Evolutionary conservation across 1,139 yeast genomes (phyloP).

Genomic region (Saccharomycopsis hybrid): DNA sequence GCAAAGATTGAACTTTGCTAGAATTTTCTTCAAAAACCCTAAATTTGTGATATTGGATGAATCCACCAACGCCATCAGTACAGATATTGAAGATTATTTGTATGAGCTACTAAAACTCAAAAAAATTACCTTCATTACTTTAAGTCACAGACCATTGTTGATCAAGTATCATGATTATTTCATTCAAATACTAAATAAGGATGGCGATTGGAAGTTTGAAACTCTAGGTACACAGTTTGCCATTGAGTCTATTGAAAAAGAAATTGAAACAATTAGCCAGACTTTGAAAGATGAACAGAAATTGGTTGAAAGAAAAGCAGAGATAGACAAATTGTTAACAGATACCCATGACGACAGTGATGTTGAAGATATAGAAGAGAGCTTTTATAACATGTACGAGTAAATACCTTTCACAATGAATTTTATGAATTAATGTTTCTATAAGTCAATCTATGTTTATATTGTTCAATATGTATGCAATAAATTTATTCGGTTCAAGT

Average conservation of each 20-base stretch:
- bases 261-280: conserved; percentile 52
- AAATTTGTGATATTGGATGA: conserved; percentile 83
- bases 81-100: conserved; percentile 84
- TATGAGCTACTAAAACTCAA: conserved; percentile 69
- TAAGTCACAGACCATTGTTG: conserved; percentile 80
- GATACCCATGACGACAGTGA: conserved; percentile 16
- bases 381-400: conserved; percentile 16
- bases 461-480: too few species aligned
- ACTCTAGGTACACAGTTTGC: conserved; percentile 54
- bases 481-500: too few species aligned
- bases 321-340: conserved; percentile 21
- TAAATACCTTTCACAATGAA: background rate
- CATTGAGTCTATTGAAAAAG: conserved; percentile 55
- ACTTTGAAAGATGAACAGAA: conserved; percentile 45
- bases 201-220: conserved; percentile 45
- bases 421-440: too few species aligned
- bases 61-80: conserved; percentile 87
- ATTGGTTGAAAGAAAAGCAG: conserved; percentile 46
- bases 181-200: conserved; percentile 50
- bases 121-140: conserved; percentile 73
- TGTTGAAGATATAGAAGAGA: conserved; percentile 11
- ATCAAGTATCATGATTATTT: conserved; percentile 77
- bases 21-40: conserved; percentile 77
- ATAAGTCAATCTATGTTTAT: too few species aligned
- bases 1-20: conserved; percentile 86